Base-by-base conservation (phyloP, 108 stramenopile genomes). In the Fragilaria radians region DNA sequence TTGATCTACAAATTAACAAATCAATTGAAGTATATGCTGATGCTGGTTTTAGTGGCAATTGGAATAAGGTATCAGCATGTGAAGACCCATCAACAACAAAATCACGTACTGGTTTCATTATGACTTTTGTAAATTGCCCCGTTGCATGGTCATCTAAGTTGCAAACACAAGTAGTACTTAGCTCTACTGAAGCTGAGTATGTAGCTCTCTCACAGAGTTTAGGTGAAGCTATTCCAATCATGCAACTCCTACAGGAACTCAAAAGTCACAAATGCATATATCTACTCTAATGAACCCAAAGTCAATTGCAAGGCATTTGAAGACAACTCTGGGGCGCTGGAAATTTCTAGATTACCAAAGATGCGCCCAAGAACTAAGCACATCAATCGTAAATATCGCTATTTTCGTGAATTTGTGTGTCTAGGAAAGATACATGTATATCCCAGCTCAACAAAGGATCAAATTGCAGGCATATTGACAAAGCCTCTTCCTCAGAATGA, bases 31-130 rank as follows among this genome's bases (percentile, higher is more conserved):
- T 29, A 29, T 29, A 28, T 29, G 54, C 62, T 1, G 76, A 78
- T 65, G 76, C 76, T 4, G 70, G 73, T 48, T 77, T 74, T 52
- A 62, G 52, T 23, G 80, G 80, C 17, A 56, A 54, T 11, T 74
- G 77, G 69, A 48, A 67, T 28, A 49, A 65, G 42, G 23, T 22
- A 7, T 24, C 26, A 55, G 28, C 54, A 17, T 5, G 4, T 4
- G 19, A 5, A 5, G 54, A 55, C 28, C 26, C n/a, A n/a, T n/a
- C 14, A 28, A 55, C 54, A 7, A 28, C 54, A 25, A 24, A 57
- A 59, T 73, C 71, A 31, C 64, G 46, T 26, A 22, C 46, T 46
- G 45, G 68, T 25, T 62, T 32, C 21, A 47, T 64, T 50, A 60
- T 69, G 17, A 46, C 45, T 32, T 73, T 70, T 58, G 72, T 63